Conservation (phyloP, 1,284 basidiomycete species). For the Cryptococcus sp. region DNA sequence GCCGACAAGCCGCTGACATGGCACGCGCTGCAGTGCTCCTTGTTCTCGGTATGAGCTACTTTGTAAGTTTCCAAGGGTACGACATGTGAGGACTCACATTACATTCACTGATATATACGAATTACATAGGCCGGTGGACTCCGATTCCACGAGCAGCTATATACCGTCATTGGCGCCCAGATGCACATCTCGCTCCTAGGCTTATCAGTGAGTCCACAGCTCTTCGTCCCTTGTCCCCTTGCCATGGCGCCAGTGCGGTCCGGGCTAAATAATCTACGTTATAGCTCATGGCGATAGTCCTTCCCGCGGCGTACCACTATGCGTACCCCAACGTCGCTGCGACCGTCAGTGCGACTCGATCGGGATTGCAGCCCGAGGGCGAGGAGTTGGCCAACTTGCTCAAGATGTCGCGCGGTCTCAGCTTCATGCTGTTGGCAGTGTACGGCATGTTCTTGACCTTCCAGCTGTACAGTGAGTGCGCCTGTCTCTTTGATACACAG, state of each 20-base stretch:
- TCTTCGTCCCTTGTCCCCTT: conserved; percentile 3
- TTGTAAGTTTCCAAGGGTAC: conserved; percentile 35
- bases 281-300: conserved; percentile 62
- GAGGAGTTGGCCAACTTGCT: conserved; percentile 49
- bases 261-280: neutral
- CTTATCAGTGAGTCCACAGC: conserved; percentile 65
- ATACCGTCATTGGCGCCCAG: conserved; percentile 70
- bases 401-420: conserved; percentile 57
- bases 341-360: conserved; percentile 23
- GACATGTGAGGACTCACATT: neutral
- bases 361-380: conserved; percentile 27
- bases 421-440: conserved; percentile 62
- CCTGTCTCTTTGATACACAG: neutral
- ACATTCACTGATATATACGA: neutral
- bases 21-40: conserved; percentile 58
- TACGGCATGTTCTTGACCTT: conserved; percentile 55
- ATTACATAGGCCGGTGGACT: conserved; percentile 55
- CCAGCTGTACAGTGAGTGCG: conserved; percentile 59
- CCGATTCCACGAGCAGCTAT: conserved; percentile 66
- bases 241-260: neutral
- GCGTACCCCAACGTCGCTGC: conserved; percentile 41
- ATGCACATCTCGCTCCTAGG: conserved; percentile 77
- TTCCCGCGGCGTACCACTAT: conserved; percentile 69
- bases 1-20: neutral
- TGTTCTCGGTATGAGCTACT: conserved; percentile 72